Base-by-base conservation (phyloP, 2,329 filamentous ascomycete genomes). In the Aspergillus cejpii region DNA sequence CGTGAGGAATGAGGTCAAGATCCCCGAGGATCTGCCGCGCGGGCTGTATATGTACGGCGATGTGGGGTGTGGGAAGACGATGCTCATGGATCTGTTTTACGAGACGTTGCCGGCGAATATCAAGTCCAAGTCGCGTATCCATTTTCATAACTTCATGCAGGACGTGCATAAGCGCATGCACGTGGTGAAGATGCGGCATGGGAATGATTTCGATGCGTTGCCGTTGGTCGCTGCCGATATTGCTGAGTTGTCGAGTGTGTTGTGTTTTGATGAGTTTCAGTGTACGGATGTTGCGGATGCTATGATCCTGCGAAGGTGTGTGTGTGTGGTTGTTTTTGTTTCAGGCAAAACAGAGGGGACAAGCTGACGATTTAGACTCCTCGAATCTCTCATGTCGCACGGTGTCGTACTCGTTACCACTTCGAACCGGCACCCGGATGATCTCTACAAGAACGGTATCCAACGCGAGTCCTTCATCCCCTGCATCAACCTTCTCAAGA, bases 61-160 rank as follows among this genome's bases (percentile, higher is more conserved):
- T 64, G 92, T 98, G 2, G 92, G 92, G 31, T 94, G 88, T 59
- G 92, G 92, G 50, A 98, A 98, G 76, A 98, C 92, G 2, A 98
- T 98, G 92, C 75, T 98, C 62, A 98, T 98, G 92, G 91, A 98
- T 64, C 74, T 98, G 39, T 96, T 97, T 67, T 95, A 90, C 71
- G 90, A 97, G 53, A 96, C 91, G 0, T 73, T 97, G 17, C 92
- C 92, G 0, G 65, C 73, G 12, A 84, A 84, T 48, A 89, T 97
- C 53, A 78, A 75, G 45, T 80, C 81, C 24, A 96, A 95, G 72
- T 94, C 84, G 37, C 79, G 92, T 38, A 96, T 98, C 60, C 92
- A 98, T 72, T 98, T 98, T 69, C 89, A 97, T 74, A 95, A 95
- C 66, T 98, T 98, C 74, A 98, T 98, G 92, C 92, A 97, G 67